Conservation (phyloP, 805 yeast genomes). For the Candida insectalens region DNA sequence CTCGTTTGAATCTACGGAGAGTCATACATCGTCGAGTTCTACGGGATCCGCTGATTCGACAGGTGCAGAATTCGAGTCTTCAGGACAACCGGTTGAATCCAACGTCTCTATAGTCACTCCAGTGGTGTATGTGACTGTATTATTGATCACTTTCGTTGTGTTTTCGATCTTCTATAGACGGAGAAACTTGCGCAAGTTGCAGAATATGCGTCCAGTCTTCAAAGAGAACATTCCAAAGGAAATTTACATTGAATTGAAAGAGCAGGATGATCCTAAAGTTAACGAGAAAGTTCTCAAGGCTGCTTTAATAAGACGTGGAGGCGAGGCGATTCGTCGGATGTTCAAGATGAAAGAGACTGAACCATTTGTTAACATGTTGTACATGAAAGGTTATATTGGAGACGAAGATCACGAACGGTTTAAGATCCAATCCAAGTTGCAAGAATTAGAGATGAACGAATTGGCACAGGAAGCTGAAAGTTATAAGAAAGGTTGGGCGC, state of each 20-base stretch:
- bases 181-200: constrained; percentile 42
- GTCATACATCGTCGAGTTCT: not conserved
- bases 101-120: constrained; percentile 62
- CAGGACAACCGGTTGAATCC: constrained; percentile 7
- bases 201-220: constrained; percentile 64
- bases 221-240: constrained; percentile 56
- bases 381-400: constrained; percentile 85
- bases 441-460: constrained; percentile 73
- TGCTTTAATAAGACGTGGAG: constrained; percentile 51
- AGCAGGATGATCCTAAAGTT: constrained; percentile 43
- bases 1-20: no score
- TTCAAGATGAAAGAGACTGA: constrained; percentile 74
- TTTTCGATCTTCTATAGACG: constrained; percentile 64
- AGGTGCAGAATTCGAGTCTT: not conserved
- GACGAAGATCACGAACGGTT: constrained; percentile 80
- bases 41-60: not conserved
- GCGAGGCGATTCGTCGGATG: constrained; percentile 79
- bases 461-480: constrained; percentile 66
- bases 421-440: constrained; percentile 65
- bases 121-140: constrained; percentile 59
- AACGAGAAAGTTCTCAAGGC: constrained; percentile 49
- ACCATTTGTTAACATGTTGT: constrained; percentile 57
- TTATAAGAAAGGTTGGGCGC: constrained; percentile 74
- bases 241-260: constrained; percentile 50
- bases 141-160: constrained; percentile 54